Base-by-base conservation (phyloP, 768 basidiomycete species). In the Psilocybe sp. region DNA sequence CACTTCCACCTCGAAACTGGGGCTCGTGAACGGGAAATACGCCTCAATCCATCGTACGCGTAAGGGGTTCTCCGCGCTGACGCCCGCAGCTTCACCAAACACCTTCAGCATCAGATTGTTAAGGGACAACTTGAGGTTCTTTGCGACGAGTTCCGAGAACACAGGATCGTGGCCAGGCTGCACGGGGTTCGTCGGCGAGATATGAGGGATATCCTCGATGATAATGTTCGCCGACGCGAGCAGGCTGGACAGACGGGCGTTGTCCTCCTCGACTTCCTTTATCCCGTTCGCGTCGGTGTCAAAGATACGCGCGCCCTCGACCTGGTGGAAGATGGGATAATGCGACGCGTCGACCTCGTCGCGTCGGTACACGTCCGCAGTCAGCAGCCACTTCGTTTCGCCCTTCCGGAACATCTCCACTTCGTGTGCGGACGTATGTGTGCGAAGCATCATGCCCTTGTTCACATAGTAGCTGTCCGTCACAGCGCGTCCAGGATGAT, bases 381-480 rank as follows among this genome's bases (percentile, higher is more conserved):
- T 89, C 18, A 98, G 75, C 31, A 99, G 75, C 91, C 95, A 99
- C 46, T 79, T 79, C 16, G 87, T 83, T 55, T 86, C 75, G 5
- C 91, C 91, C 39, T 74, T 71, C 31, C 78, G 69, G 66, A 97
- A 98, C 6, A 85, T 84, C 52, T 97, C 94, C 31, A 98, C 89
- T 71, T 99, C 96, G 65, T 99, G 97, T 4, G 97, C 92, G n/a
- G 90, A 93, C 1, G 97, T 98, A 66, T 99, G 97, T 0, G 97
- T 98, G 37, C 97, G 87, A 34, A 99, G 82, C 92, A 99, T 93
- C 62, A 87, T 74, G 59, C 84, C 73, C 60, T 77, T 80, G 73
- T 98, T 98, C 63, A 97, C 76, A 69, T 99, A 99, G 76, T 99
- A 99, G 62, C 88, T 91, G 73, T 99, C 97, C 38, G 90, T 91